Conservation (phyloP, 1,139 yeast genomes). For the Hyphopichia buzzinii region DNA sequence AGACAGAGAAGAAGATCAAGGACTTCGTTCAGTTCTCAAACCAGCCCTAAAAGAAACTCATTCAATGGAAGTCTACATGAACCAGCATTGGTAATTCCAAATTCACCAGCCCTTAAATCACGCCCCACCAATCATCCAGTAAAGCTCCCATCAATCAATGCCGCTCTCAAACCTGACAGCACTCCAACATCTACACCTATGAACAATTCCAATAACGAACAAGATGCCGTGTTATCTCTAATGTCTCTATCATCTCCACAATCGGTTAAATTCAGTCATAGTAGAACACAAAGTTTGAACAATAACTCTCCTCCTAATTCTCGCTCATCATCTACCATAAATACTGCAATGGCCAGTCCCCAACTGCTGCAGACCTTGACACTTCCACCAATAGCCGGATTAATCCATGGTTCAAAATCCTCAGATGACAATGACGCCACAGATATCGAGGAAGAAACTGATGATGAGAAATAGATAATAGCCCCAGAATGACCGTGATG, state of each 20-base stretch:
- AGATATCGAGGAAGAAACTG: slow-evolving; percentile 11
- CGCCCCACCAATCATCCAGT: slow-evolving; percentile 6
- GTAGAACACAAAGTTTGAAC: slow-evolving; percentile 31
- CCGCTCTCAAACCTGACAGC: slow-evolving; percentile 14
- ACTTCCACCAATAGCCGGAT: slow-evolving; percentile 37
- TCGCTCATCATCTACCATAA: slow-evolving; percentile 19
- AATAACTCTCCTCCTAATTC: slow-evolving; percentile 21
- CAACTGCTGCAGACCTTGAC: slow-evolving; percentile 13
- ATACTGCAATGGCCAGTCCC: slow-evolving; percentile 17
- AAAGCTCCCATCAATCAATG: slow-evolving; percentile 33
- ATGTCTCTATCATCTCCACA: slow-evolving; percentile 48
- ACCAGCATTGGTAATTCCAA: slow-evolving; percentile 1
- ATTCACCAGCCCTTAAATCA: not conserved
- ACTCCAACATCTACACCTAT: not conserved
- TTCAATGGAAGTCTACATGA: slow-evolving; percentile 3
- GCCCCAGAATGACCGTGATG: slow-evolving; percentile 5
- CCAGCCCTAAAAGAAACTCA: slow-evolving; percentile 5
- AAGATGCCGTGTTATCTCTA: slow-evolving; percentile 44
- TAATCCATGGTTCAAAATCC: slow-evolving; percentile 19
- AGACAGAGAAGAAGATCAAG: slow-evolving; percentile 26
- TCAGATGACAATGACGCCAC: slow-evolving; percentile 29
- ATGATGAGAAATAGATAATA: slow-evolving; percentile 5
- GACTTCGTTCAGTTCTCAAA: slow-evolving; percentile 12
- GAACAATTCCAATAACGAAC: slow-evolving; percentile 24
- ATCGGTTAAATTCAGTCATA: slow-evolving; percentile 29